phyloP scores from a whole-genome alignment of 2,329 filamentous ascomycete species.

The Hymenoscyphus linearis region DNA sequence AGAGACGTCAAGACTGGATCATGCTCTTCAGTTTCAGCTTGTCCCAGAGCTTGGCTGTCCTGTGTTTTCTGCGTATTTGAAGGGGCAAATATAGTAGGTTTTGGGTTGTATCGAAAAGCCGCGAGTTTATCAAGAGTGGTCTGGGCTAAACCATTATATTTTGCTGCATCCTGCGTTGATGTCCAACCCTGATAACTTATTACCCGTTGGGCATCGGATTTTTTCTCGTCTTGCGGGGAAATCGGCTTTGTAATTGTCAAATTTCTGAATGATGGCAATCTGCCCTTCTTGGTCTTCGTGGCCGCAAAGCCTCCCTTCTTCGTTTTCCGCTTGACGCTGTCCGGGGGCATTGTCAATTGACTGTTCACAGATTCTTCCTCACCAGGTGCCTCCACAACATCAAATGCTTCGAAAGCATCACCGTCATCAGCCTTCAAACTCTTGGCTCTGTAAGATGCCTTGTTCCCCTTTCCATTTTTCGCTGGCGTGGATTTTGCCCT shows the following conservation, averaged over 20 bases:
- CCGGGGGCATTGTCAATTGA: slow-evolving; percentile 17
- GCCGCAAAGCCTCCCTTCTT: slow-evolving; percentile 7
- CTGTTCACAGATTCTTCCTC: not conserved
- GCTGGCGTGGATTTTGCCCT: slow-evolving; percentile 15
- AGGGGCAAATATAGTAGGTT: not conserved
- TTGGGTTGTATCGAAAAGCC: slow-evolving; percentile 16
- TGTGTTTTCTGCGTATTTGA: not conserved
- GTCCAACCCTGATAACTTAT: slow-evolving; percentile 22
- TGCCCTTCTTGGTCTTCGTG: slow-evolving; percentile 5
- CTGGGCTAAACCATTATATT: slow-evolving; percentile 15
- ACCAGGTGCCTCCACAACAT: not conserved
- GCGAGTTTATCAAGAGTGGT: slow-evolving; percentile 29
- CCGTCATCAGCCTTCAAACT: not conserved
- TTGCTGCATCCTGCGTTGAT: slow-evolving; percentile 27
- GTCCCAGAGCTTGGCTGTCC: not conserved
- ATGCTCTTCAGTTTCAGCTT: not conserved
- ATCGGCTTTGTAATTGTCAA: slow-evolving; percentile 23
- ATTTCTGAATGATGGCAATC: slow-evolving; percentile 20
- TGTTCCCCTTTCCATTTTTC: slow-evolving; percentile 12
- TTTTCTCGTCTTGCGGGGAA: slow-evolving; percentile 4
- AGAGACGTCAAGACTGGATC: not conserved
- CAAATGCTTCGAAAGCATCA: not conserved
- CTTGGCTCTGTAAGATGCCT: slow-evolving; percentile 1
- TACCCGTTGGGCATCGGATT: not conserved
- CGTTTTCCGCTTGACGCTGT: slow-evolving; percentile 11